Evolutionary conservation across 371 early-diverging fungal genomes (phyloP), one percentile per base, ranked within the genome.

Genomic region (Chytridiales sp.): DNA sequence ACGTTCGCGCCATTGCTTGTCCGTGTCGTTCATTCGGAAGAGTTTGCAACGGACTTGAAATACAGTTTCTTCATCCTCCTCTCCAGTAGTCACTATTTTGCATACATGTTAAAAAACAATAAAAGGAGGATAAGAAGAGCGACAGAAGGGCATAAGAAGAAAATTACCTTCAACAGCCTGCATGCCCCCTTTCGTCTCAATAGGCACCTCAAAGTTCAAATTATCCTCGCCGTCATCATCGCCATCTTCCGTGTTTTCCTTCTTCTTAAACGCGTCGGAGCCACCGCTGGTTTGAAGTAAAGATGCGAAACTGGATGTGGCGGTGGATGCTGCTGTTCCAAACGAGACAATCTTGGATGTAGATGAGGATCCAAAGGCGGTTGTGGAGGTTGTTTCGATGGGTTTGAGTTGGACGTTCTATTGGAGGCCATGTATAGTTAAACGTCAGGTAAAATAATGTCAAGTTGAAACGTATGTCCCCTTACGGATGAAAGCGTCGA

Each of bases 21-120:
- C 43, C 9, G 47, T 46, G 9, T 56, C 62, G 39, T 70, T 58
- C 64, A 62, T 63, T 0, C 51, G 54, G 40, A 39, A 71, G n/a
- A 71, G 59, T 42, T 71, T 71, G 50, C 67, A 56, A 4, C 64
- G 61, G 4, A 59, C 59, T 29, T 59, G 59, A 27, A 60, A 30
- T 13, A 71, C 24, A 31, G 44, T 52, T 17, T 41, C 49, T 61
- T 67, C 67, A 27, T 61, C 64, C 26, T 71, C 67, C 49, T 71
- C 67, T 22, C 64, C 67, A 21, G 67, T 71, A 29, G 43, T 56
- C 4, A 52, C 67, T 70, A 22, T 1, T 19, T 36, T 29, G 38
- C 4, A 29, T 3, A 5, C 15, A 11, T 49, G 15, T 27, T 19
- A 32, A 47, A 22, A 3, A 9, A 13, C 47, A 8, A 22, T 24